Conservation (phyloP, 495 filamentous ascomycete genomes). For the Tuber aestivum region DNA sequence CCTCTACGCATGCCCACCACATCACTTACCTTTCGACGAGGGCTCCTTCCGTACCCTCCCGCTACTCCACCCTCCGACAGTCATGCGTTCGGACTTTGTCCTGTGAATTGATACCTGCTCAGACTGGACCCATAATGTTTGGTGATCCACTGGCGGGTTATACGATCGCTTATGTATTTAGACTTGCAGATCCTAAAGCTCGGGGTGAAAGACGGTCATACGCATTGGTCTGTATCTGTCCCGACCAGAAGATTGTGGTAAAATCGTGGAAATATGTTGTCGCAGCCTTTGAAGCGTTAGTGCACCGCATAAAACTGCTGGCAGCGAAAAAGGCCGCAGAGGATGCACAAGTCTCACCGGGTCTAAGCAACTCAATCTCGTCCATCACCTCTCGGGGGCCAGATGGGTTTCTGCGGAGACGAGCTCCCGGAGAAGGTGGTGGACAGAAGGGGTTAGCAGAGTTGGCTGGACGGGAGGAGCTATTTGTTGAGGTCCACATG, state of each 20-base stretch:
- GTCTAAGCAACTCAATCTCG: slow-evolving; percentile 34
- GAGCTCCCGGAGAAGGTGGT: slow-evolving; percentile 46
- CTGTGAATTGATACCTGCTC: slow-evolving; percentile 74
- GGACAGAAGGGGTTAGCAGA: slow-evolving; percentile 65
- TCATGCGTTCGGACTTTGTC: slow-evolving; percentile 82
- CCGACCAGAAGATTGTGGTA: slow-evolving; percentile 66
- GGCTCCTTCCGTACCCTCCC: slow-evolving; percentile 64
- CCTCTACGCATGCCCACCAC: slow-evolving; percentile 63
- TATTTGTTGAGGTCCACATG: slow-evolving; percentile 82
- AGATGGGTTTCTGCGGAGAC: slow-evolving; percentile 42
- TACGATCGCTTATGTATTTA: slow-evolving; percentile 89
- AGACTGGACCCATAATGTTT: slow-evolving; percentile 74
- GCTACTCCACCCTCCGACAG: slow-evolving; percentile 78
- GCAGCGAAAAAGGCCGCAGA: slow-evolving; percentile 58
- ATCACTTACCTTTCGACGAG: slow-evolving; percentile 81
- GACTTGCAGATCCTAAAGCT: slow-evolving; percentile 78
- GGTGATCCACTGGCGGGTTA: slow-evolving; percentile 76
- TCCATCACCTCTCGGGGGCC: slow-evolving; percentile 38
- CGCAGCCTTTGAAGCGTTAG: slow-evolving; percentile 68
- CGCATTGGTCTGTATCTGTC: slow-evolving; percentile 73
- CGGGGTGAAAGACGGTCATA: slow-evolving; percentile 81
- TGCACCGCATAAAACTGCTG: slow-evolving; percentile 60
- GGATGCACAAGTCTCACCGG: slow-evolving; percentile 49
- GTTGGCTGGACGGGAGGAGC: slow-evolving; percentile 74
- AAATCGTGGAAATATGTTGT: slow-evolving; percentile 70